These are phyloP conservation scores for Thalassiosira gravida DNA, from an alignment of 352 stramenopile species.

Conservation along the genomic window DNA sequence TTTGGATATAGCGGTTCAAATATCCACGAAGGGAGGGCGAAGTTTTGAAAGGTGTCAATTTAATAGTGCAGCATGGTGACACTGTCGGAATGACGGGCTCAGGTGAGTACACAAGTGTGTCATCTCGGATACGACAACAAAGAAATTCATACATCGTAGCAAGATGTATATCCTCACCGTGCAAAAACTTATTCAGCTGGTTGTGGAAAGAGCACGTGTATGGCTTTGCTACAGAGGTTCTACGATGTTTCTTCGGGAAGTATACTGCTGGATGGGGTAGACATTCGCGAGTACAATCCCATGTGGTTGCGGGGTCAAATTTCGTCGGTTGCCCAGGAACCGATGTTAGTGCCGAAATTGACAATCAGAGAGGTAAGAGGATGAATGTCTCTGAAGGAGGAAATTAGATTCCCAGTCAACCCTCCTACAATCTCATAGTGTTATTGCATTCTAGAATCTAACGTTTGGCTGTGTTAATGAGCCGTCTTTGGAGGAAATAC, in stretches of 20 bases:
- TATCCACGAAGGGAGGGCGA: too few relatives aligned
- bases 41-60: neutral
- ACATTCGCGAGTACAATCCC: slow-evolving; percentile 91
- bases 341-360: slow-evolving; percentile 97
- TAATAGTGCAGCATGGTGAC: neutral
- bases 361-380: slow-evolving; percentile 95
- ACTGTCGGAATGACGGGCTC: neutral
- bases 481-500: neutral
- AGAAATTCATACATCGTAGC: too few relatives aligned
- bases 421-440: neutral
- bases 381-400: slow-evolving; percentile 81
- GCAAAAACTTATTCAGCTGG: neutral
- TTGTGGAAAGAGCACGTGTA: neutral
- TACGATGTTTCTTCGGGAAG: neutral
- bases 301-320: slow-evolving; percentile 91
- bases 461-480: neutral
- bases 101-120: neutral
- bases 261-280: slow-evolving; percentile 93
- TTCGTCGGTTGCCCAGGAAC: slow-evolving; percentile 94
- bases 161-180: too few relatives aligned
- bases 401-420: neutral
- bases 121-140: too few relatives aligned
- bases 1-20: too few relatives aligned
- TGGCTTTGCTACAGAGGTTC: neutral
- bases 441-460: too few relatives aligned